Percentiles rank a stretch among this genome's conserved stretches.
phyloP scores from a whole-genome alignment of 225 moss, liverwort and hornwort species.

The Asterella californica region DNA sequence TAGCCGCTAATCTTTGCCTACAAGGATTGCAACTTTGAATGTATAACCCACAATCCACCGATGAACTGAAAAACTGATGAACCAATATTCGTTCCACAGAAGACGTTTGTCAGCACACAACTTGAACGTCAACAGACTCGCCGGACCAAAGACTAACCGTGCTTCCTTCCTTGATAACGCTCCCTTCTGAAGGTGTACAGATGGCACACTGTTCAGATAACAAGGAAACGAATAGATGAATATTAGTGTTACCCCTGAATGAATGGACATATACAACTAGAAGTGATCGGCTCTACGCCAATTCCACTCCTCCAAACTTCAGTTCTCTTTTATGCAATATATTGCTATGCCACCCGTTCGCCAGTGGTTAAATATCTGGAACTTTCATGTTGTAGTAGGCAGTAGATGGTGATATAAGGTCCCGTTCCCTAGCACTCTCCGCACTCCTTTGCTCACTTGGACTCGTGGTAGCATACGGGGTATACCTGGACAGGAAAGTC shows the following conservation, averaged over 20 bases:
- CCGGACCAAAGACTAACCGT: conserved; percentile 34
- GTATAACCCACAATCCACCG: too few species aligned
- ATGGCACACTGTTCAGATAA: conserved; percentile 57
- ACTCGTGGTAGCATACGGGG: not conserved
- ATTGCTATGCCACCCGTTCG: too few species aligned
- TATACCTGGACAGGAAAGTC: conserved; percentile 74
- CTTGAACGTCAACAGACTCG: not conserved
- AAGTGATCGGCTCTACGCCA: not conserved
- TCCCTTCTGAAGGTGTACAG: conserved; percentile 63
- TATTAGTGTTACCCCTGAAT: not conserved
- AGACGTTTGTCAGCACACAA: not conserved
- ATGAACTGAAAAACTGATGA: not conserved
- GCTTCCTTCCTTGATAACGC: conserved; percentile 40
- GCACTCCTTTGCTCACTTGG: not conserved
- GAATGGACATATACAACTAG: not conserved
- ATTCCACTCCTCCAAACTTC: too few species aligned
- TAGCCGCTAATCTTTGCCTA: conserved; percentile 60
- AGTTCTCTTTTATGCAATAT: too few species aligned
- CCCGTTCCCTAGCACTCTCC: not conserved
- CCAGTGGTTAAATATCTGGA: not conserved
- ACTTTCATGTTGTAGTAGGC: not conserved
- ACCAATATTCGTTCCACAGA: not conserved
- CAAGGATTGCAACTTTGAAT: not conserved
- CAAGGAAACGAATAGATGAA: not conserved
- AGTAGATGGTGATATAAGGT: not conserved